phyloP scores from a whole-genome alignment of 352 stramenopile genomes.

The Globisporangium viniferum region DNA sequence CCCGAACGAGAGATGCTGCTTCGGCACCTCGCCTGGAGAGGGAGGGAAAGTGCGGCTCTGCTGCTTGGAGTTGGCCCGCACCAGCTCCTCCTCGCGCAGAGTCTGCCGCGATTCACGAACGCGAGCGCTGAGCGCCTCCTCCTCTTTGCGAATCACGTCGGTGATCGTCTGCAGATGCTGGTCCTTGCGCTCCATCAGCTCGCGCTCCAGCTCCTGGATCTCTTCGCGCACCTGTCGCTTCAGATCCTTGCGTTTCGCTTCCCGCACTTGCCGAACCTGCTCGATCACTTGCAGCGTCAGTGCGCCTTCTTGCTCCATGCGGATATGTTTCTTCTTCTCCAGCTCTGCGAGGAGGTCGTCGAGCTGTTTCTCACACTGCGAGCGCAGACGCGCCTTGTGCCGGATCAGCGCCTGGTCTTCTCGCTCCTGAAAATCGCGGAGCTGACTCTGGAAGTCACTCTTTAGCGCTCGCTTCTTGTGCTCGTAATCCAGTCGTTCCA shows the following conservation, averaged over 20 bases:
- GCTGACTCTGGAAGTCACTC: conserved; percentile 55
- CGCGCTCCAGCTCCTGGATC: conserved; percentile 44
- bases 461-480: conserved; percentile 67
- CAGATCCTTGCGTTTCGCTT: conserved; percentile 44
- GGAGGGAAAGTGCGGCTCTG: background rate
- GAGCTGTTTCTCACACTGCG: conserved; percentile 59
- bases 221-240: conserved; percentile 45
- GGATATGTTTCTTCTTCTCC: conserved; percentile 48
- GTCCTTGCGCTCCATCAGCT: conserved; percentile 43
- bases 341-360: conserved; percentile 62
- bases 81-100: conserved; percentile 37
- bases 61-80: background rate
- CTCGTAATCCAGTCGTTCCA: conserved; percentile 66
- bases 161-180: conserved; percentile 37
- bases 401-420: conserved; percentile 64
- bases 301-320: conserved; percentile 63
- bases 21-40: background rate
- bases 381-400: conserved; percentile 60
- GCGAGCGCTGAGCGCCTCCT: conserved; percentile 32
- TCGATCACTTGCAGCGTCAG: conserved; percentile 43
- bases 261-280: conserved; percentile 49
- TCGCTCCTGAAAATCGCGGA: conserved; percentile 66
- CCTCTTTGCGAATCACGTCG: conserved; percentile 39
- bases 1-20: background rate
- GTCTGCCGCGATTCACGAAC: conserved; percentile 34